Evolutionary conservation across 2,329 filamentous ascomycete genomes (phyloP).

Genomic region (Pseudomassariella vexata): DNA sequence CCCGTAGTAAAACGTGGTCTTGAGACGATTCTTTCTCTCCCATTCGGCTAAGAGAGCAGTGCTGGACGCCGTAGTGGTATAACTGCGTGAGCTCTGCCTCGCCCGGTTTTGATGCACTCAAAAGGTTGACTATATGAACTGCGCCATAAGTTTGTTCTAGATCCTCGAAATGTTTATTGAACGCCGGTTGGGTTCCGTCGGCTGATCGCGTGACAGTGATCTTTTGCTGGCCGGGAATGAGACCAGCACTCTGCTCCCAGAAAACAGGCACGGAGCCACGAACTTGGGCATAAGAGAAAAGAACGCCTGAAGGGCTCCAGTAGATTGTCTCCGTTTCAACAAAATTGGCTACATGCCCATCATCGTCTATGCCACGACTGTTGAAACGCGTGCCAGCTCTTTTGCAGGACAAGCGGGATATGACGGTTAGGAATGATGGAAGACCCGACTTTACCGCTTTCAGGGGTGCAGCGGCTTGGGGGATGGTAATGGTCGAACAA

Average conservation of each 20-base stretch:
- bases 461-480: slow-evolving; percentile 67
- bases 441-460: slow-evolving; percentile 61
- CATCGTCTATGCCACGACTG: slow-evolving; percentile 93
- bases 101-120: slow-evolving; percentile 83
- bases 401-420: slow-evolving; percentile 84
- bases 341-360: slow-evolving; percentile 96
- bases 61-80: slow-evolving; percentile 71
- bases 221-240: slow-evolving; percentile 90
- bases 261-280: slow-evolving; percentile 92
- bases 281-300: slow-evolving; percentile 91
- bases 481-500: slow-evolving; percentile 79
- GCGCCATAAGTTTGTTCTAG: slow-evolving; percentile 83
- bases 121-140: slow-evolving; percentile 85
- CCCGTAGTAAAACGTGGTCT: slow-evolving; percentile 69
- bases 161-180: slow-evolving; percentile 90
- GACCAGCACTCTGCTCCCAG: slow-evolving; percentile 88
- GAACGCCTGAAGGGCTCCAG: slow-evolving; percentile 70
- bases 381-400: slow-evolving; percentile 95
- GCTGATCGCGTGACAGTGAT: slow-evolving; percentile 83
- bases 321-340: slow-evolving; percentile 96
- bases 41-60: slow-evolving; percentile 64
- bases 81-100: slow-evolving; percentile 78
- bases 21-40: slow-evolving; percentile 48
- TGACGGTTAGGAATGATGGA: slow-evolving; percentile 80
- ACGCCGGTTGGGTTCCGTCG: slow-evolving; percentile 89